Base-by-base conservation (phyloP, 345 rosid species). In the Erucastrum elatum region DNA sequence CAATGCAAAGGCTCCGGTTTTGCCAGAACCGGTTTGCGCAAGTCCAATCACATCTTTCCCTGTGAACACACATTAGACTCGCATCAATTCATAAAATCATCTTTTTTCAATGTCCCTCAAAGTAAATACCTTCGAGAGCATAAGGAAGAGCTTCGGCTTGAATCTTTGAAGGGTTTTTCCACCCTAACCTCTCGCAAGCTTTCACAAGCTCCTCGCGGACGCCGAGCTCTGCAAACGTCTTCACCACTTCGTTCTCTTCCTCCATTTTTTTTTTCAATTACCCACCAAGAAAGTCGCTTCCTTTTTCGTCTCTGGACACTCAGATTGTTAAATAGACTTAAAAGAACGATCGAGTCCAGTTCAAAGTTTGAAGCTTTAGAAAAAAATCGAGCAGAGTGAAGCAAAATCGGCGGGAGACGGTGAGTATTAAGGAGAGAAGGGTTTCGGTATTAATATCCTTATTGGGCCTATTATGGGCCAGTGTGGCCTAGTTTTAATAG, bases 21-120 rank as follows among this genome's bases (percentile, higher is more conserved):
- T 95, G 31, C 97, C 98, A 2, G 98, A 93, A 75, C 98, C 99
- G 0, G 97, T 95, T 72, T 93, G 97, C 0, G 98, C 99, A 75
- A 95, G 90, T 66, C 96, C 98, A 10, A 93, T 95, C 84, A 95
- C 82, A 82, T 95, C 98, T 77, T 90, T 95, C 5, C 97, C 98
- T 91, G 21, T 6, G 13, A 11, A n/a, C 33, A 21, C 21, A 21
- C 21, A 21, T 21, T 21, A 21, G 21, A 21, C 21, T 21, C 21
- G 21, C 21, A 21, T 21, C 21, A 21, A 21, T 21, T 21, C 21
- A 21, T 21, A 21, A 21, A 21, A 21, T 21, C 21, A 21, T 21
- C 21, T 21, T 21, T 21, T 21, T 21, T 21, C 21, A 21, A 21
- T 21, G 21, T 21, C 21, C 21, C 21, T 21, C 21, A 21, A 21